Base-by-base conservation (phyloP, 23 red algal genomes). In the Gracilariopsis chorda region DNA sequence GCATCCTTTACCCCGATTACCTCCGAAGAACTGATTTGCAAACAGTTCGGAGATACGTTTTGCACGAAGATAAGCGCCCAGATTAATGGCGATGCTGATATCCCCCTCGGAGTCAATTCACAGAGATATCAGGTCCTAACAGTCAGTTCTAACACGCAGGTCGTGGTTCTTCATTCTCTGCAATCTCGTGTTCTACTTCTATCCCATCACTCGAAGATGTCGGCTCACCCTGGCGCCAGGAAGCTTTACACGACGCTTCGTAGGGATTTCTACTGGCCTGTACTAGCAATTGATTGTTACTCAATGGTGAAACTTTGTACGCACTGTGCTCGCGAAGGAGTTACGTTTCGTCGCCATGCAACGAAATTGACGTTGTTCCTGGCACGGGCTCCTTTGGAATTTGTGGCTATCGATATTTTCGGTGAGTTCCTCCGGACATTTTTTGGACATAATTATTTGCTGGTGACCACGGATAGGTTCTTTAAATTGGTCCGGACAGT, bases 351-450 rank as follows among this genome's bases (percentile, higher is more conserved):
- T 32, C 39, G 44, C 21, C 30, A n/a, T 24, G 0, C 35, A 7
- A 80, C 48, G 12, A 40, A 40, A 21, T 21, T 80, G 76, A 80
- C 21, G 44, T 28, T 80, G 24, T 80, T 56, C 76, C 76, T 21
- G 43, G 1, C 76, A 25, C 30, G 35, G 14, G 0, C 37, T 51
- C 76, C 0, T 7, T 80, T 55, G 49, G n/a, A 55, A n/a, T 55
- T 55, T n/a, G 14, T 76, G 21, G 69, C 33, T 46, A 1, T 42
- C 1, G 69, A 75, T 37, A 75, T 75, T 75, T 39, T 75, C 5
- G 41, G 41, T 25, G 23, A 75, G 19, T 19, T 75, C 7, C 6
- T 75, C 23, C 21, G 29, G 29, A 75, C 23, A 16, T 46, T 46
- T 2, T 14, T 7, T 9, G 42, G 57, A 19, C 68, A 87, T 40